A percentile compares a stretch with the other conserved stretches of the same genome.
These are phyloP conservation scores for Penicillium sp. DNA, from an alignment of 2,329 filamentous ascomycete genomes.

Conservation along the genomic window DNA sequence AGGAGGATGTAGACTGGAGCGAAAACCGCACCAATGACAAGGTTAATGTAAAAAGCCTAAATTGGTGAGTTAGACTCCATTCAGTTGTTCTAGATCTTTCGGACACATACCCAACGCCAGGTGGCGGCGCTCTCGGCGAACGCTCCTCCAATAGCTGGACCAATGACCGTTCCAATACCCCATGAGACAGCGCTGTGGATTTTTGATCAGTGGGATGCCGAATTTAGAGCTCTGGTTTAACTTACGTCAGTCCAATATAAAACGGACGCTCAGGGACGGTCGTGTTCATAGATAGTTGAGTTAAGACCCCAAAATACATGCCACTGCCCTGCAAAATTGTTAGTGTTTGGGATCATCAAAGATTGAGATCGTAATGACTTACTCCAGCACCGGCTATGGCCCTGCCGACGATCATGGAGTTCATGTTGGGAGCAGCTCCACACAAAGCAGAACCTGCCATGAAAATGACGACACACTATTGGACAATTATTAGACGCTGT, in stretches of 20 bases:
- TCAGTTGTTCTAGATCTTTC: not conserved
- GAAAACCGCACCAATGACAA: constrained; percentile 46
- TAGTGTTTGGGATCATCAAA: not conserved
- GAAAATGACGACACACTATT: constrained; percentile 19
- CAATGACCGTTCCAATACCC: constrained; percentile 21
- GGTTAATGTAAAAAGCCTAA: constrained; percentile 56
- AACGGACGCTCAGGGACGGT: not conserved
- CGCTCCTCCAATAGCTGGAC: constrained; percentile 40
- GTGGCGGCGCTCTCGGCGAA: constrained; percentile 30
- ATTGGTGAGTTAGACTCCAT: not conserved
- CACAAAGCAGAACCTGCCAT: not conserved
- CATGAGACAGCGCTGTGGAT: not conserved
- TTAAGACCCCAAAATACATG: not conserved
- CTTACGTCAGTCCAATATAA: not conserved
- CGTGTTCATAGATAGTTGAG: not conserved
- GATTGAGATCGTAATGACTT: not conserved
- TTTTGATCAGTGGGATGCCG: not conserved
- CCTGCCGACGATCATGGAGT: not conserved
- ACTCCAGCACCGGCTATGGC: not conserved
- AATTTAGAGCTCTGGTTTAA: not conserved
- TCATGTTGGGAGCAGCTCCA: not conserved
- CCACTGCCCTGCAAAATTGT: not conserved
- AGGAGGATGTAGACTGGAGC: constrained; percentile 47
- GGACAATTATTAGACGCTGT: not conserved
- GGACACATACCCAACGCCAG: constrained; percentile 26